phyloP scores from a whole-genome alignment of 176 grass and related monocot species.

The Hordeum vulgare region MorexV3_pseudomolecules_assembly NC_058518.1:492717577-492718076 shows the following conservation, averaged over 20 bases:
- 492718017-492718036: conserved; percentile 34
- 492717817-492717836: neutral
- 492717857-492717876: neutral
- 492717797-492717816: neutral
- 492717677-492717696: neutral
- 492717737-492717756: neutral
- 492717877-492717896: neutral
- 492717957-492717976: conserved; percentile 35
- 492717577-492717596: neutral
- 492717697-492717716: conserved; percentile 46
- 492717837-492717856: neutral
- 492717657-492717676: conserved; percentile 12
- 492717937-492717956: conserved; percentile 35
- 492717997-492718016: conserved; percentile 37
- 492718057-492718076: conserved; percentile 47
- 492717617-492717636: neutral
- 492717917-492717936: conserved; percentile 51
- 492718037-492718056: conserved; percentile 52
- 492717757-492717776: neutral
- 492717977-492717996: conserved; percentile 35
- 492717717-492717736: conserved; percentile 33
- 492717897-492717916: conserved; percentile 39
- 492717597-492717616: neutral
- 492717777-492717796: neutral
- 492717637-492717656: conserved; percentile 1